Evolutionary conservation across 2,329 filamentous ascomycete genomes (phyloP).

Genomic region (Cladophialophora immunda): DNA sequence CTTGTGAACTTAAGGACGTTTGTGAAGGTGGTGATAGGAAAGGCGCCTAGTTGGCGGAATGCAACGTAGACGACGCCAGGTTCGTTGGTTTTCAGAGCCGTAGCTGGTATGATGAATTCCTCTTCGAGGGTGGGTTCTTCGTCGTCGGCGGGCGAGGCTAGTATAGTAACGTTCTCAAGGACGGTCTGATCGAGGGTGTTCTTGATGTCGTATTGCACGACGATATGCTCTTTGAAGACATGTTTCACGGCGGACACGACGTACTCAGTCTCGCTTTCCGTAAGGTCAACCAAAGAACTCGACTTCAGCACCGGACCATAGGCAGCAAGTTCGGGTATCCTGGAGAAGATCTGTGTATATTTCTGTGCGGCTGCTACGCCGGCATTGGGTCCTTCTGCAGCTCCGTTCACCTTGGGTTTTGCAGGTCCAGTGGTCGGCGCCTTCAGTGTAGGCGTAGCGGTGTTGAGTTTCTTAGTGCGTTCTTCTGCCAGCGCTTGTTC

Average conservation of each 20-base stretch:
- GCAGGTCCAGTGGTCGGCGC: slow-evolving; percentile 81
- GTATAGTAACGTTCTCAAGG: slow-evolving; percentile 85
- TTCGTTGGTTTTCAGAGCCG: slow-evolving; percentile 82
- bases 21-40: slow-evolving; percentile 82
- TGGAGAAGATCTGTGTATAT: slow-evolving; percentile 85
- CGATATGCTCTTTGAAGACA: slow-evolving; percentile 95
- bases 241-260: slow-evolving; percentile 95
- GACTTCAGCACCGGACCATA: slow-evolving; percentile 95
- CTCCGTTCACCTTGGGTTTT: slow-evolving; percentile 72
- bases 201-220: slow-evolving; percentile 96
- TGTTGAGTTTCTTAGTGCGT: slow-evolving; percentile 95
- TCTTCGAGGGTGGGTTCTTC: slow-evolving; percentile 76
- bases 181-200: slow-evolving; percentile 94
- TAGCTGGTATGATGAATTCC: slow-evolving; percentile 90
- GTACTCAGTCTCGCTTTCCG: slow-evolving; percentile 97
- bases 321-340: slow-evolving; percentile 88
- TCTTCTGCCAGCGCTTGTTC: slow-evolving; percentile 97
- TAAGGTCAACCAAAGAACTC: slow-evolving; percentile 83
- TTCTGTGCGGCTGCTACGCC: slow-evolving; percentile 79
- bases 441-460: slow-evolving; percentile 91
- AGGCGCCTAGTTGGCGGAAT: slow-evolving; percentile 81
- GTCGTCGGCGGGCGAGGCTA: slow-evolving; percentile 80
- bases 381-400: slow-evolving; percentile 79
- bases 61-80: slow-evolving; percentile 95
- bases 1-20: slow-evolving; percentile 96